Conservation (phyloP, 768 basidiomycete species). For the Boletus sp. region DNA sequence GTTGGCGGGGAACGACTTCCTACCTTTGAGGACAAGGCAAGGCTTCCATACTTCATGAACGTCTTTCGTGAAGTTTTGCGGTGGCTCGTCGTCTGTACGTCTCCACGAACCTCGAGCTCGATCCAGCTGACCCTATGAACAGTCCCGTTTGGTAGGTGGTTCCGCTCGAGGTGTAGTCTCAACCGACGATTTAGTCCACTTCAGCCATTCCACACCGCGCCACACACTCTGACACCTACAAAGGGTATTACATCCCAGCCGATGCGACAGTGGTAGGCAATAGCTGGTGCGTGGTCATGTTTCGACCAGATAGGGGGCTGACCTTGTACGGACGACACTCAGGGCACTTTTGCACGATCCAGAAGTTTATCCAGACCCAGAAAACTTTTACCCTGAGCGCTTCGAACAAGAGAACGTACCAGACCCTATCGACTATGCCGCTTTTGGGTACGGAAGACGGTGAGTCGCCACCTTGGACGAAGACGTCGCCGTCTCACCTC, state of each 20-base stretch:
- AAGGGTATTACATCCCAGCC: slow-evolving; percentile 1
- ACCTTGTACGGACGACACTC: not conserved
- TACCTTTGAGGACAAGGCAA: slow-evolving; percentile 3
- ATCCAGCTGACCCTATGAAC: not conserved
- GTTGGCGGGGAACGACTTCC: not conserved
- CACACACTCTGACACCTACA: slow-evolving; percentile 1
- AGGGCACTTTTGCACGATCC: slow-evolving; percentile 4
- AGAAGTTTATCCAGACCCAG: slow-evolving; percentile 1
- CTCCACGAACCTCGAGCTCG: not conserved
- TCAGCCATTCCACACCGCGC: slow-evolving; percentile 2
- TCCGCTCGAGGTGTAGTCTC: not conserved
- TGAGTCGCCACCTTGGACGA: not conserved
- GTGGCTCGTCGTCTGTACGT: slow-evolving; percentile 5
- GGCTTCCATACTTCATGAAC: slow-evolving; percentile 2
- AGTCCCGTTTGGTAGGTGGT: slow-evolving; percentile 2
- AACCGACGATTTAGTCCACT: not conserved
- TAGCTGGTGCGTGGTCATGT: not conserved
- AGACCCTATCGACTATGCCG: slow-evolving; percentile 2
- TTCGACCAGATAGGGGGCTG: not conserved
- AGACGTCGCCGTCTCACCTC: not conserved
- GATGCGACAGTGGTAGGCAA: slow-evolving; percentile 3
- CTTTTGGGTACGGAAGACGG: slow-evolving; percentile 3
- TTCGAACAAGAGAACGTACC: not conserved
- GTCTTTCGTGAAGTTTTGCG: slow-evolving; percentile 2
- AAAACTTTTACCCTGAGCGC: not conserved